These are phyloP conservation scores for Delonix regia DNA, from an alignment of 306 rosid species.

Conservation along the genomic window DNA sequence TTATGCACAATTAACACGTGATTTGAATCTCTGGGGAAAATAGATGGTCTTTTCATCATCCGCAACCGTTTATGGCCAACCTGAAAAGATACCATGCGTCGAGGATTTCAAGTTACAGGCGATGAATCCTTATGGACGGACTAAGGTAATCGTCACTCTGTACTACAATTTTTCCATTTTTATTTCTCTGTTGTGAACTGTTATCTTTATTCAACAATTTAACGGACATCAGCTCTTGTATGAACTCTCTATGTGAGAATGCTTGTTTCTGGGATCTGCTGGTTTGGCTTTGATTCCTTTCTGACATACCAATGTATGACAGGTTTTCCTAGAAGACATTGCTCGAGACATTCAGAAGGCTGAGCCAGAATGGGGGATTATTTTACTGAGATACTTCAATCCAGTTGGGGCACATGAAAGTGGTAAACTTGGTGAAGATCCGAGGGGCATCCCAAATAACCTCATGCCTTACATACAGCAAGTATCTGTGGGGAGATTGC, in stretches of 20 bases:
- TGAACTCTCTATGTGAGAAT: neutral
- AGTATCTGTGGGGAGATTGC: slow-evolving; percentile 90
- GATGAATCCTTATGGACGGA: slow-evolving; percentile 91
- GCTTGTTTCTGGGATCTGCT: slow-evolving; percentile 17
- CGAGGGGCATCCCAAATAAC: slow-evolving; percentile 90
- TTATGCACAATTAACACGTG: neutral
- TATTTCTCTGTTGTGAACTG: neutral
- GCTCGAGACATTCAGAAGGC: slow-evolving; percentile 83
- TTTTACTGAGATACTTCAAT: slow-evolving; percentile 87
- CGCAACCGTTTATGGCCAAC: slow-evolving; percentile 94
- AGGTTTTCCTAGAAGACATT: slow-evolving; percentile 92
- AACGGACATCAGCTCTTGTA: neutral
- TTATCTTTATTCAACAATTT: neutral
- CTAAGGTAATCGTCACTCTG: slow-evolving; percentile 62
- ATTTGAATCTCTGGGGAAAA: neutral
- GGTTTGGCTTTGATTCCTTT: slow-evolving; percentile 25
- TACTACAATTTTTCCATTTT: neutral
- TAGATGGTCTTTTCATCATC: slow-evolving; percentile 97
- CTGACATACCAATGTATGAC: slow-evolving; percentile 16
- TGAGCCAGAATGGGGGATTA: slow-evolving; percentile 84
- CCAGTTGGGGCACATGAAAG: slow-evolving; percentile 98
- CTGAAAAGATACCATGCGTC: slow-evolving; percentile 78
- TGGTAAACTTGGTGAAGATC: slow-evolving; percentile 95
- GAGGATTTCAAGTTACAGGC: slow-evolving; percentile 78
- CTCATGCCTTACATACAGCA: slow-evolving; percentile 98